A percentile compares a stretch with the other conserved stretches of the same genome.
These are phyloP conservation scores for Dothideomycetes sp. DNA, from an alignment of 2,329 filamentous ascomycete genomes.

Conservation along the genomic window DNA sequence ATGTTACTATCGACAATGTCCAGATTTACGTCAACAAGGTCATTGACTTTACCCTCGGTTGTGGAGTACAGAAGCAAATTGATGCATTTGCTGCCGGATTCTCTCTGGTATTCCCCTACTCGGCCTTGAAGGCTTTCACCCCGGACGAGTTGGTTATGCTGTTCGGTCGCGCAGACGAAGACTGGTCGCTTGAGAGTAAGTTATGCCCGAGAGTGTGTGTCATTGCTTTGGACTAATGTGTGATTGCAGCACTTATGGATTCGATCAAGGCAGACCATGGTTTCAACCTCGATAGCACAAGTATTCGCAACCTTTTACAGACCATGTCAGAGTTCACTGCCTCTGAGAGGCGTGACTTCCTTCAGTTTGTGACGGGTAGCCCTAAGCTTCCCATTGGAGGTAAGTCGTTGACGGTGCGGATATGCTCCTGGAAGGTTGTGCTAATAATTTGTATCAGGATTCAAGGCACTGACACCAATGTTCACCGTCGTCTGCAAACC, in stretches of 20 bases:
- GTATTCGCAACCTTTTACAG: constrained; percentile 84
- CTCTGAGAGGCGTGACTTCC: constrained; percentile 75
- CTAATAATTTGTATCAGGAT: constrained; percentile 54
- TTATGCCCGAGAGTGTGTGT: constrained; percentile 17
- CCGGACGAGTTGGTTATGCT: constrained; percentile 90
- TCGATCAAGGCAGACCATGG: constrained; percentile 98
- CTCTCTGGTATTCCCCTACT: constrained; percentile 92
- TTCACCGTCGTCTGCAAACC: constrained; percentile 99
- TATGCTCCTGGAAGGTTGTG: no score
- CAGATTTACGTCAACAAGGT: constrained; percentile 79
- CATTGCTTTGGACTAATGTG: constrained; percentile 27
- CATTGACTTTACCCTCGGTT: constrained; percentile 83
- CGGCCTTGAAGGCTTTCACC: constrained; percentile 84
- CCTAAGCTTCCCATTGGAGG: constrained; percentile 97
- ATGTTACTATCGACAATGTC: constrained; percentile 87
- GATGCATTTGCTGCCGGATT: constrained; percentile 88
- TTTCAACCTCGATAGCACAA: constrained; percentile 97
- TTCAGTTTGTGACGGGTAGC: constrained; percentile 96
- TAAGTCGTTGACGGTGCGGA: constrained; percentile 40
- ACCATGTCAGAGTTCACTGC: constrained; percentile 80
- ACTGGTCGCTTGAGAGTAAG: constrained; percentile 96
- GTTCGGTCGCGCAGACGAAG: constrained; percentile 86
- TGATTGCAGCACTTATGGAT: constrained; percentile 70
- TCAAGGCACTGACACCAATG: constrained; percentile 94
- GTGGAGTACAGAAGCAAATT: constrained; percentile 77